Evolutionary conservation across 2,329 filamentous ascomycete genomes (phyloP).

Genomic region (Phaeosphaeria sp.): DNA sequence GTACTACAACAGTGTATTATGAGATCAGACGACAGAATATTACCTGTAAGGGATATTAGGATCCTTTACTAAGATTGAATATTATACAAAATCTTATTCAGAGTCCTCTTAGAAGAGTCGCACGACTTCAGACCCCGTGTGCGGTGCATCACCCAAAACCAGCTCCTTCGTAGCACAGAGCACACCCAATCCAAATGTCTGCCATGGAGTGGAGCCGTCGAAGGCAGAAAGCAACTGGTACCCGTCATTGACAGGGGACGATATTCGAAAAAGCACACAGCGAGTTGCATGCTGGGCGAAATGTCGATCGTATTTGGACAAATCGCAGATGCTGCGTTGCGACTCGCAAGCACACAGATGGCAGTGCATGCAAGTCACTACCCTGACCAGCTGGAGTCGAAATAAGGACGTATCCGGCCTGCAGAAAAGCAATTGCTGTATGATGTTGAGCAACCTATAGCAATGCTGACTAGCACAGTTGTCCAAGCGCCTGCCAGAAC

Average conservation of each 20-base stretch:
- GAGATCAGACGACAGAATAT: no score
- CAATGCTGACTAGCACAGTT: background rate
- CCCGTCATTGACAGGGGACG: background rate
- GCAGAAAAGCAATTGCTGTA: constrained; percentile 23
- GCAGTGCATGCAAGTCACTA: constrained; percentile 14
- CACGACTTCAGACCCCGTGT: no score
- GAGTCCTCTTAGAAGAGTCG: no score
- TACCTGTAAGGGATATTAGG: no score
- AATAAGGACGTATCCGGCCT: constrained; percentile 18
- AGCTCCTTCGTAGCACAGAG: no score
- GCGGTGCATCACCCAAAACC: no score
- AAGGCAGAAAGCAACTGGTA: no score
- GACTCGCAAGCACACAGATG: constrained; percentile 2
- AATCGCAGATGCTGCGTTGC: background rate
- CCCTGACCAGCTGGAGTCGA: constrained; percentile 18
- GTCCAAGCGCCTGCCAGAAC: constrained; percentile 18
- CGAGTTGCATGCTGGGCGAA: background rate
- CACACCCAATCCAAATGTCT: no score
- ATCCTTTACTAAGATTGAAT: no score
- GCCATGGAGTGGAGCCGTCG: no score
- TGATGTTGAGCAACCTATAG: constrained; percentile 10
- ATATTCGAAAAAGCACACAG: background rate
- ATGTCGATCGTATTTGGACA: background rate
- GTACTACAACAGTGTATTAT: no score
- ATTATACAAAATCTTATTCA: no score